These are phyloP conservation scores for Clonostachys rhizophaga DNA, from an alignment of 2,329 filamentous ascomycete genomes.

Conservation along the genomic window DNA sequence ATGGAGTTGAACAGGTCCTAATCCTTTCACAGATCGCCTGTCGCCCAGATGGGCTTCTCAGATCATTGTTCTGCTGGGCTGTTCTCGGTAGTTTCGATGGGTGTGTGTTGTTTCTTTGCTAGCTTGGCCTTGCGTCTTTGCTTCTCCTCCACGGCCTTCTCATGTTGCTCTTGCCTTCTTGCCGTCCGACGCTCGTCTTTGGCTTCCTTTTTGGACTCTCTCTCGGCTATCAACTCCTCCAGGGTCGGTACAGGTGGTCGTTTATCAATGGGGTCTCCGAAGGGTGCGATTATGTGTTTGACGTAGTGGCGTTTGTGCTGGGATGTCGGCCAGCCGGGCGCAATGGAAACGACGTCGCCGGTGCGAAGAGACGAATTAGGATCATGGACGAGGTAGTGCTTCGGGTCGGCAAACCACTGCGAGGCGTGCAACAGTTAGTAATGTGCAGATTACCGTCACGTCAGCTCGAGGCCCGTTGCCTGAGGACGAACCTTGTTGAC, in stretches of 20 bases:
- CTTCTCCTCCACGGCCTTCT: slow-evolving; percentile 9
- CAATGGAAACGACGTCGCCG: slow-evolving; percentile 72
- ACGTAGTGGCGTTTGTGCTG: slow-evolving; percentile 71
- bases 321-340: slow-evolving; percentile 59
- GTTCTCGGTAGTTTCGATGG: too few relatives aligned
- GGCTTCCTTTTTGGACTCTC: slow-evolving; percentile 46
- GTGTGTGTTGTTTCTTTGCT: neutral
- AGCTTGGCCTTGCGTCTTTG: slow-evolving; percentile 10
- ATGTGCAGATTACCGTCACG: neutral
- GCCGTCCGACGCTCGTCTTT: slow-evolving; percentile 52
- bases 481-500: slow-evolving; percentile 62
- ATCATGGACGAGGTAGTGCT: slow-evolving; percentile 71
- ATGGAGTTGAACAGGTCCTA: too few relatives aligned
- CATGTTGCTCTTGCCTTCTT: slow-evolving; percentile 15
- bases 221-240: slow-evolving; percentile 53
- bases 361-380: slow-evolving; percentile 67
- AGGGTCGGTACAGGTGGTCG: slow-evolving; percentile 62
- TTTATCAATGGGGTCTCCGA: slow-evolving; percentile 55
- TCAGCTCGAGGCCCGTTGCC: neutral
- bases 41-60: too few relatives aligned
- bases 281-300: slow-evolving; percentile 67
- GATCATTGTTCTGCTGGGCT: too few relatives aligned
- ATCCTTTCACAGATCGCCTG: too few relatives aligned
- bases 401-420: slow-evolving; percentile 57
- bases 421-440: slow-evolving; percentile 25